A percentile compares a stretch with the other conserved stretches of the same genome.
Conservation (phyloP, 164 flowering plant genomes). For the Magnolia changhungtana region DNA sequence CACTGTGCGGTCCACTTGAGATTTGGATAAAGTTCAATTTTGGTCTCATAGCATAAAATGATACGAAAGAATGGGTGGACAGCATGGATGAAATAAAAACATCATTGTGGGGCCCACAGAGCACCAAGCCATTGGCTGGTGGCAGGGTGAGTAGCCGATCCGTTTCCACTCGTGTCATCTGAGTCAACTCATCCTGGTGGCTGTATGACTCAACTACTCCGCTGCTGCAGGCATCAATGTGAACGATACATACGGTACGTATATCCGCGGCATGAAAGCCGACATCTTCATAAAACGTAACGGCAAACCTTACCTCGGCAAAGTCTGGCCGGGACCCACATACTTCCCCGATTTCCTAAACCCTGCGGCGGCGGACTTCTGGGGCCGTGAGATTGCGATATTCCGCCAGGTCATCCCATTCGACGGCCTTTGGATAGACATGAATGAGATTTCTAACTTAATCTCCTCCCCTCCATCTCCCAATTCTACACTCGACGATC, state of each 20-base stretch:
- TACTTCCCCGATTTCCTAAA: slow-evolving; percentile 76
- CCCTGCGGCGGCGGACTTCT: slow-evolving; percentile 34
- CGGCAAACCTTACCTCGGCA: slow-evolving; percentile 54
- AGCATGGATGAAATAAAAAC: too few species aligned
- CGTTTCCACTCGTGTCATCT: too few species aligned
- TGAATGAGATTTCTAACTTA: slow-evolving; percentile 85
- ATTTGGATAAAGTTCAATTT: too few species aligned
- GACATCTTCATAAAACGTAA: slow-evolving; percentile 56
- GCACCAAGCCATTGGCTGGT: too few species aligned
- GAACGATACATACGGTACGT: slow-evolving; percentile 56
- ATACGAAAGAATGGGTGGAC: too few species aligned
- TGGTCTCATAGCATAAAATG: too few species aligned
- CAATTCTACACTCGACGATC: slow-evolving; percentile 54
- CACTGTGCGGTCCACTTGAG: too few species aligned
- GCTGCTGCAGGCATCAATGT: slow-evolving; percentile 50
- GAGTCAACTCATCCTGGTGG: too few species aligned
- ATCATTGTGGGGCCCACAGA: too few species aligned
- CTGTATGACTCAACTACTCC: background rate
- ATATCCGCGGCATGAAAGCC: slow-evolving; percentile 55
- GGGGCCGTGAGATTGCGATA: slow-evolving; percentile 56
- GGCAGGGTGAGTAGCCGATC: too few species aligned
- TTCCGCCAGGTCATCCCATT: slow-evolving; percentile 49
- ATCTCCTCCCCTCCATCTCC: slow-evolving; percentile 35
- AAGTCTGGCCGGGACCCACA: slow-evolving; percentile 78
- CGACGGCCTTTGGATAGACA: slow-evolving; percentile 92